Percentiles rank a stretch among this genome's conserved stretches.
Conservation (phyloP, 352 stramenopile species). For the Phytopythium mirpurense region DNA sequence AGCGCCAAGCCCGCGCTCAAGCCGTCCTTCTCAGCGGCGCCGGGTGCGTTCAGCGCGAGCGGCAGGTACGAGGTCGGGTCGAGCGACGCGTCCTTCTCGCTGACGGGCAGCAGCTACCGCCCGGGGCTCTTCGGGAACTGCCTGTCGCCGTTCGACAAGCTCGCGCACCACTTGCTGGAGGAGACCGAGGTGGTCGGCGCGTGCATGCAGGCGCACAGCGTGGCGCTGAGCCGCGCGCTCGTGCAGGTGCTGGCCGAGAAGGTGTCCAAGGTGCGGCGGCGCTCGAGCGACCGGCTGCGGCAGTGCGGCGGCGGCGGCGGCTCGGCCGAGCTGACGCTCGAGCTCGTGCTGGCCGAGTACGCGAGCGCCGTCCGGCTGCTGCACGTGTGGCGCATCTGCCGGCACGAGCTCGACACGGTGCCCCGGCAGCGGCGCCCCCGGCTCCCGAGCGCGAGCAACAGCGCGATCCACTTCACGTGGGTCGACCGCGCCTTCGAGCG, state of each 20-base stretch:
- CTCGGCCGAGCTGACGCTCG: constrained; percentile 29
- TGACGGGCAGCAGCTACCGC: background rate
- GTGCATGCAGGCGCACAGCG: constrained; percentile 61
- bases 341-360: constrained; percentile 50
- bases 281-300: constrained; percentile 25
- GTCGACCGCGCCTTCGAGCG: constrained; percentile 55
- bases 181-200: constrained; percentile 62
- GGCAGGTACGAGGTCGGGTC: background rate
- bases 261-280: constrained; percentile 34
- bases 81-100: background rate
- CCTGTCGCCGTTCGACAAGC: constrained; percentile 59
- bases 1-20: background rate
- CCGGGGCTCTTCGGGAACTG: background rate
- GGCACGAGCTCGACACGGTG: constrained; percentile 47
- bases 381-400: constrained; percentile 62
- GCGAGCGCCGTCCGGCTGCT: constrained; percentile 47
- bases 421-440: constrained; percentile 24
- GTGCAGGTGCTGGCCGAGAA: constrained; percentile 65
- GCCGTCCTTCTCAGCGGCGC: background rate
- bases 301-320: constrained; percentile 9
- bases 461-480: constrained; percentile 54
- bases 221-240: constrained; percentile 49
- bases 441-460: constrained; percentile 10
- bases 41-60: constrained; percentile 2
- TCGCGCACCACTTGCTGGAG: constrained; percentile 67